phyloP scores from a whole-genome alignment of 192 early-diverging fungal species.

The Pilaira anomala region DNA sequence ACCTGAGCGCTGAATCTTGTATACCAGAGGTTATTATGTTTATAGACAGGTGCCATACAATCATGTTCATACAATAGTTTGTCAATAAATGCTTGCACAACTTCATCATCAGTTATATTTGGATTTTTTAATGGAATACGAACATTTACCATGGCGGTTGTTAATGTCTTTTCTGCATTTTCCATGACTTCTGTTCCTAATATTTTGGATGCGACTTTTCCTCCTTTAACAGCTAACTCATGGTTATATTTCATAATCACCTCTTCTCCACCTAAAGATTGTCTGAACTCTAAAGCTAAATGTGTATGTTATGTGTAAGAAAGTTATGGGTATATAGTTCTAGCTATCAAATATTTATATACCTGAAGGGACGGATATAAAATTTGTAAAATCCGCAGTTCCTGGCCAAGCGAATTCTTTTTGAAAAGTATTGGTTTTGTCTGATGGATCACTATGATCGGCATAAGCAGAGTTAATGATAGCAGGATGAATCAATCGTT shows the following conservation, averaged over 20 bases:
- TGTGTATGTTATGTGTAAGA: neutral
- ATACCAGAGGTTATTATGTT: conserved; percentile 47
- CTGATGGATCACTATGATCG: neutral
- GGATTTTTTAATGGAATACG: conserved; percentile 42
- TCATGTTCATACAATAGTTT: conserved; percentile 29
- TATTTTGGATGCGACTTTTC: conserved; percentile 50
- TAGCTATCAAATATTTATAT: neutral
- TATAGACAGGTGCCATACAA: conserved; percentile 31
- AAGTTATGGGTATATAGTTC: neutral
- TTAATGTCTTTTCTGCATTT: conserved; percentile 40
- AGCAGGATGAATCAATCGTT: conserved; percentile 45
- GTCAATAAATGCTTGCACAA: conserved; percentile 38
- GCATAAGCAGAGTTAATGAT: conserved; percentile 43
- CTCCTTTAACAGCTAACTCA: conserved; percentile 53
- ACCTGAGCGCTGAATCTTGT: conserved; percentile 60
- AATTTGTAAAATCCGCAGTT: conserved; percentile 35
- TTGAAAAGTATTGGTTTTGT: conserved; percentile 34
- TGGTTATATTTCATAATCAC: conserved; percentile 56
- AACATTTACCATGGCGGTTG: conserved; percentile 61
- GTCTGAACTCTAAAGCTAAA: conserved; percentile 48
- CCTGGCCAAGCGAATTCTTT: conserved; percentile 49
- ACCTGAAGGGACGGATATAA: conserved; percentile 29
- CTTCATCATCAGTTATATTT: conserved; percentile 15
- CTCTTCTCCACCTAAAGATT: conserved; percentile 57
- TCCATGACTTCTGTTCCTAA: conserved; percentile 52